Percentiles rank a stretch among this genome's conserved stretches.
These are phyloP conservation scores for Phytophthora uliginosa DNA, from an alignment of 352 stramenopile species.

Conservation along the genomic window DNA sequence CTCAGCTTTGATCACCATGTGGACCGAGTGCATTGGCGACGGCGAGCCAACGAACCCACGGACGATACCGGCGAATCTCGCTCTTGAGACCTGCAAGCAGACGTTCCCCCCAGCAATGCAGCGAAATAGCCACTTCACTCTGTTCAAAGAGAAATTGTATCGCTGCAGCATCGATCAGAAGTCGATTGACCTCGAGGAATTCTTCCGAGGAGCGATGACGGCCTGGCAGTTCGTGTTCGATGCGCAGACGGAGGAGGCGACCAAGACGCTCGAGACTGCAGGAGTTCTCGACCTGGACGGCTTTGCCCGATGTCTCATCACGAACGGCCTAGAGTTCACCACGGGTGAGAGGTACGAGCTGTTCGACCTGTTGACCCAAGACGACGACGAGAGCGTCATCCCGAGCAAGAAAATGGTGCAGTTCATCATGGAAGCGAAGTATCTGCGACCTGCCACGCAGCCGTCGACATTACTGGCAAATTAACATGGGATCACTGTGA, in stretches of 20 bases:
- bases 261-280: slow-evolving; percentile 28
- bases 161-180: slow-evolving; percentile 50
- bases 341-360: slow-evolving; percentile 65
- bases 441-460: slow-evolving; percentile 13
- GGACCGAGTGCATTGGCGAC: slow-evolving; percentile 80
- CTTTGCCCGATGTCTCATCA: slow-evolving; percentile 44
- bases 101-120: slow-evolving; percentile 60
- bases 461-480: neutral
- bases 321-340: slow-evolving; percentile 59
- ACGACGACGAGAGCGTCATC: slow-evolving; percentile 44
- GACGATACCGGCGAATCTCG: slow-evolving; percentile 36
- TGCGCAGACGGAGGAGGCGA: slow-evolving; percentile 31
- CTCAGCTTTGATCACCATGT: slow-evolving; percentile 53
- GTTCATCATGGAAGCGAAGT: slow-evolving; percentile 46
- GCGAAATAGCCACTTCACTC: slow-evolving; percentile 32
- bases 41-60: slow-evolving; percentile 39
- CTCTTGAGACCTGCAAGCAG: slow-evolving; percentile 52
- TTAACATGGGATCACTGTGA: neutral
- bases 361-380: slow-evolving; percentile 58
- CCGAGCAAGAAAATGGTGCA: slow-evolving; percentile 42
- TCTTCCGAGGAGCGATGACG: slow-evolving; percentile 50
- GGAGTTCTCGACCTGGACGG: slow-evolving; percentile 49
- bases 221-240: slow-evolving; percentile 58
- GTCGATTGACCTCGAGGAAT: slow-evolving; percentile 53
- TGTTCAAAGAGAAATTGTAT: slow-evolving; percentile 54